Evolutionary conservation across 495 filamentous ascomycete genomes (phyloP), one percentile per base, ranked within the genome.

Genomic region (Penicillium canariense): DNA sequence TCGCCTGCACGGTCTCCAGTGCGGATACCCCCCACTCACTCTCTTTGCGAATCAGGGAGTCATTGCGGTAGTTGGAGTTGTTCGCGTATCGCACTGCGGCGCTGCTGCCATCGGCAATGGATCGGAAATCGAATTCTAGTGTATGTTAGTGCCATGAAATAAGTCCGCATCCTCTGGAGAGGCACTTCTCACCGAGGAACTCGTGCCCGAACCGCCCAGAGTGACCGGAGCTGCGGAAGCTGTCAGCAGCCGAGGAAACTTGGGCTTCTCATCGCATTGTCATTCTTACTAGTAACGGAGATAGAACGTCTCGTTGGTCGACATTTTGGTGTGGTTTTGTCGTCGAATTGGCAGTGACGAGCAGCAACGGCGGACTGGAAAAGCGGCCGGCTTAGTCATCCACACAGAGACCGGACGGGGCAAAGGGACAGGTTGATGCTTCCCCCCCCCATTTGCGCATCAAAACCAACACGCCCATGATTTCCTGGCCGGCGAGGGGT

Each of bases 31-130:
- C 55, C 46, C 35, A 79, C 92, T 65, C 79, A 97, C 94, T 97
- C 79, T 97, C 95, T 91, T 97, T 99, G 58, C 95, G 88, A 67
- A 99, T 97, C 61, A 99, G 76, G 56, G 91, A 96, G 73, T 99
- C 95, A 77, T 97, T 97, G 59, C 95, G 87, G 75, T 99, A 99
- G 74, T 97, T 99, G 47, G 94, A 97, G 72, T 99, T 99, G 78
- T 99, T 99, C 36, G 95, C 95, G 73, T 99, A 99, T 65, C 95
- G 87, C 11, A 93, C 91, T 43, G 90, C 89, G 35, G 95, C 94
- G 66, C 92, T 96, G 38, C 89, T 84, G n/a, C 95, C 95, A 69
- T 99, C 95, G 30, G 89, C 89, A 28, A 97, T 81, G 23, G 89
- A 88, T 44, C 94, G 87, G 65, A 99, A 91, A 72, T 99, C 95